Evolutionary conservation across 179 eudicot genomes (phyloP).

Genomic region (Silene coronaria): DNA sequence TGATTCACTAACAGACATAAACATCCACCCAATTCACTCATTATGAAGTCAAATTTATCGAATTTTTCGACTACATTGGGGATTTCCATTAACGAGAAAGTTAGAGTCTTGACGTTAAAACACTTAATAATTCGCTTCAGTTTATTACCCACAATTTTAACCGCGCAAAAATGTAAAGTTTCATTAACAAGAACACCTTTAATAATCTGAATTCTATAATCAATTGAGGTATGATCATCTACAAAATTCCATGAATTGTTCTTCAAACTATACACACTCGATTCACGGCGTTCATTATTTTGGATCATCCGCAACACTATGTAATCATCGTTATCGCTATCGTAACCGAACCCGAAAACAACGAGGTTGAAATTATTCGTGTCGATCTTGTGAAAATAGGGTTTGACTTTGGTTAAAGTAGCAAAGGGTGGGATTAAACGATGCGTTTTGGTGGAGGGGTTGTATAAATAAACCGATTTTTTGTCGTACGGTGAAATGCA

Average conservation of each 20-base stretch:
- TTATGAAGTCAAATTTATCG: neutral
- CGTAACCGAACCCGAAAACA: slow-evolving; percentile 19
- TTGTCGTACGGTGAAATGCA: neutral
- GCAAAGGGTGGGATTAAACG: slow-evolving; percentile 1
- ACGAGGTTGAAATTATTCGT: neutral
- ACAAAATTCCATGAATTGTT: slow-evolving; percentile 6
- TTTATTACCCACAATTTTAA: neutral
- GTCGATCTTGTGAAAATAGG: neutral
- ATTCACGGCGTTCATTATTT: neutral
- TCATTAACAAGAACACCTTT: neutral
- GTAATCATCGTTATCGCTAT: slow-evolving; percentile 12
- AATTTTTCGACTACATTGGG: neutral
- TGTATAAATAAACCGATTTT: slow-evolving; percentile 3
- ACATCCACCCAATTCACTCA: slow-evolving; percentile 8
- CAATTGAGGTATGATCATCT: neutral
- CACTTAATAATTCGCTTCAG: neutral
- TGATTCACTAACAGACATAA: neutral
- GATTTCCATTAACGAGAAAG: neutral
- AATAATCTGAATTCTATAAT: neutral
- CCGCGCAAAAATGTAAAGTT: neutral
- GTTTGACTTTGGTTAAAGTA: neutral
- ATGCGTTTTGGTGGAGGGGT: slow-evolving; percentile 17
- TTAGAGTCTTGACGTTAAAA: neutral
- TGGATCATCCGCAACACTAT: neutral
- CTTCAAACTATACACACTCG: slow-evolving; percentile 1